Evolutionary conservation across 2,329 filamentous ascomycete genomes (phyloP).

Genomic region (Colletotrichum trifolii): DNA sequence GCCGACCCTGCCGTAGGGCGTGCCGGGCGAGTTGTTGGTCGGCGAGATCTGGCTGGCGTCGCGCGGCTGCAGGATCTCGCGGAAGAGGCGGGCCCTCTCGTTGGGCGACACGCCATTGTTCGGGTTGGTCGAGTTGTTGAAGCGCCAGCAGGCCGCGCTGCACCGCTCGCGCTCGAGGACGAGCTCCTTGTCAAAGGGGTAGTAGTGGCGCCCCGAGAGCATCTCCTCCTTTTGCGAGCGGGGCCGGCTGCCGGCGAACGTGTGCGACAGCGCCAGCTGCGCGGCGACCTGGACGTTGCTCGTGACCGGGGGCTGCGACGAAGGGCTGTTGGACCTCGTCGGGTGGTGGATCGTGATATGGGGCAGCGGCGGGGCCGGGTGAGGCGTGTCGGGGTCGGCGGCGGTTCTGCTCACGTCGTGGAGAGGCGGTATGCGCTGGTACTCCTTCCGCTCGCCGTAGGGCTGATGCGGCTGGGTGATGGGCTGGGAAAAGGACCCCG

Average conservation of each 20-base stretch:
- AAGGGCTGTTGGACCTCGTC: constrained; percentile 61
- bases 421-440: constrained; percentile 69
- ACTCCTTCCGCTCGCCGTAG: constrained; percentile 67
- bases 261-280: constrained; percentile 68
- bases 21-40: constrained; percentile 61
- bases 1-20: constrained; percentile 73
- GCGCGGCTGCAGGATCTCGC: constrained; percentile 75
- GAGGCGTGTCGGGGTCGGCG: constrained; percentile 65
- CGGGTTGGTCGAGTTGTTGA: constrained; percentile 86
- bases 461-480: constrained; percentile 61
- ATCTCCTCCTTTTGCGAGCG: constrained; percentile 90
- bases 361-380: constrained; percentile 60
- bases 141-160: constrained; percentile 82
- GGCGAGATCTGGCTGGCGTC: constrained; percentile 68
- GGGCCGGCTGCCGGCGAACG: constrained; percentile 50
- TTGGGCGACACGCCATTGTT: constrained; percentile 75
- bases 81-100: constrained; percentile 77
- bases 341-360: constrained; percentile 68
- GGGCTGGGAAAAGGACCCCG: constrained; percentile 70
- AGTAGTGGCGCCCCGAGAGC: constrained; percentile 82
- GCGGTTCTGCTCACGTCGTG: constrained; percentile 63
- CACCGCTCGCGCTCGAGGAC: constrained; percentile 87
- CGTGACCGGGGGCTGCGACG: constrained; percentile 47
- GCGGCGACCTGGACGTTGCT: constrained; percentile 66
- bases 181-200: constrained; percentile 81